Evolutionary conservation across 306 rosid species (phyloP), one percentile per base, ranked within the genome.

Genomic region (Vigna mungo): DNA sequence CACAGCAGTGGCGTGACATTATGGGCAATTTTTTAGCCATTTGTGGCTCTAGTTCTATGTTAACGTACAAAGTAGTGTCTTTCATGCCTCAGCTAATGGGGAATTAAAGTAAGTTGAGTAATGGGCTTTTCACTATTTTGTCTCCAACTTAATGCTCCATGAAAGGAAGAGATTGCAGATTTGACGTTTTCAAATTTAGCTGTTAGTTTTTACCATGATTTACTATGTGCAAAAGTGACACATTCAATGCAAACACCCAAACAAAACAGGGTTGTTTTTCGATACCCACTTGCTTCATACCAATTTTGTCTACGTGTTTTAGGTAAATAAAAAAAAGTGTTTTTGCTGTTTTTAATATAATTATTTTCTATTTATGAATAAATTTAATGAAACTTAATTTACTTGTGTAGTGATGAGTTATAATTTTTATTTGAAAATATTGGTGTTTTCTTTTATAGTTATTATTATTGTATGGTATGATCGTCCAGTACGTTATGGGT

Each of bases 401-500:
- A 21, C 23, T 21, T 21, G 23, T 2, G 27, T 25, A 25, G 3
- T 0, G 3, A 25, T 25, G 3, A 25, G 27, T 25, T 25, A 2
- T 25, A 2, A 25, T 25, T 25, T 2, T 25, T 3, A 25, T 25
- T 25, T 25, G 27, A 25, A 25, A 25, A 0, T 25, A 25, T 2
- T 25, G 27, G 3, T 25, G 27, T 25, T 25, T 0, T 25, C 0
- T 25, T 25, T 25, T 25, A 25, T 25, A 2, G 3, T 25, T 25
- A 25, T 25, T 25, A 25, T 2, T 25, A 2, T 25, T 25, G 3
- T 25, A 25, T 0, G 2, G 27, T 25, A 25, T 25, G 3, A 25
- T 0, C 0, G 4, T 25, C 3, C 0, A 25, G 0, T 25, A 3
- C 2, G 0, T 25, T 25, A 25, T 25, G 3, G 4, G 3, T 2